Percentiles rank a stretch among this genome's conserved stretches.
Evolutionary conservation across 345 rosid species (phyloP).

Genomic region (Syzygium jambos): DNA sequence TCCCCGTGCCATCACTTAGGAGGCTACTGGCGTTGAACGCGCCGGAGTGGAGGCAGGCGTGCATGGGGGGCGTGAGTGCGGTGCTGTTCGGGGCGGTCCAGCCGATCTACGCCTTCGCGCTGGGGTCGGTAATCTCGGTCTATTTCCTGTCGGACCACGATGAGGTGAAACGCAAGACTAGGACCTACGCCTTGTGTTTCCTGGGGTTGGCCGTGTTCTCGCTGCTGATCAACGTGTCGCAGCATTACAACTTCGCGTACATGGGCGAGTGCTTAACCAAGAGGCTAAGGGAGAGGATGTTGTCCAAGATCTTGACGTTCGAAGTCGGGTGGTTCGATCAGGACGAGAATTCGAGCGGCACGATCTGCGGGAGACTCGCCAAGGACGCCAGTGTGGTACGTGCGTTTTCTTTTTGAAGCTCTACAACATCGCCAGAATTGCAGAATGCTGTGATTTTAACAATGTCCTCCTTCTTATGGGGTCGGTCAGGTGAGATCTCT

Average conservation of each 20-base stretch:
- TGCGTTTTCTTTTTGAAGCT: not conserved
- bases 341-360: slow-evolving; percentile 65
- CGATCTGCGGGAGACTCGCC: slow-evolving; percentile 56
- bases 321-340: slow-evolving; percentile 76
- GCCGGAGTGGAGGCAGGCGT: slow-evolving; percentile 66
- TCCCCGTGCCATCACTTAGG: slow-evolving; percentile 37
- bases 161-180: slow-evolving; percentile 22
- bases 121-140: slow-evolving; percentile 20
- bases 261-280: slow-evolving; percentile 63
- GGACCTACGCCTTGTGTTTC: slow-evolving; percentile 19
- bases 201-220: slow-evolving; percentile 21
- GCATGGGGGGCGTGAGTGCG: slow-evolving; percentile 21
- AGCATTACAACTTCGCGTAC: slow-evolving; percentile 63
- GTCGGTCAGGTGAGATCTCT: slow-evolving; percentile 30
- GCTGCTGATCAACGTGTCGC: slow-evolving; percentile 35
- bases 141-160: slow-evolving; percentile 14
- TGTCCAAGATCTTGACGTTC: slow-evolving; percentile 56
- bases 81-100: slow-evolving; percentile 37
- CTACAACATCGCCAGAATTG: not conserved
- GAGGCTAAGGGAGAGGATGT: slow-evolving; percentile 58
- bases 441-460: too few species aligned
- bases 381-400: slow-evolving; percentile 67
- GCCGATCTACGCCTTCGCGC: slow-evolving; percentile 21
- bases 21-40: slow-evolving; percentile 47
- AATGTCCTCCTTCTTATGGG: not conserved